These are phyloP conservation scores for Escovopsis sp. DNA, from an alignment of 2,329 filamentous ascomycete genomes.

Conservation along the genomic window DNA sequence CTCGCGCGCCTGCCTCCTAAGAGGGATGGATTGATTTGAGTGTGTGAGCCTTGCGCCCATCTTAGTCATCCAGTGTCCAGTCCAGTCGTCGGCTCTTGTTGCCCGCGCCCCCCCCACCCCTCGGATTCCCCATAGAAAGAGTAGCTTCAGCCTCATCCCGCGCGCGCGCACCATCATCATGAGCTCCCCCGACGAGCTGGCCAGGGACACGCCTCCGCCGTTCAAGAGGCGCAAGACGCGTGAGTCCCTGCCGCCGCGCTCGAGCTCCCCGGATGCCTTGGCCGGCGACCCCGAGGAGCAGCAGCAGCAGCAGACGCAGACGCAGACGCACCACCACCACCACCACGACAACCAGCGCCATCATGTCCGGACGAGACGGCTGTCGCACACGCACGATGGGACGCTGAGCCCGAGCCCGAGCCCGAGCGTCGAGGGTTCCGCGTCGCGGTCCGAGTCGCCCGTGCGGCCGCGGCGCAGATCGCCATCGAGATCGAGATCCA, in stretches of 20 bases:
- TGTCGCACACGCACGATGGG: slow-evolving; percentile 3
- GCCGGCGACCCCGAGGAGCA: slow-evolving; percentile 2
- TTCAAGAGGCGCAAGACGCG: slow-evolving; percentile 20
- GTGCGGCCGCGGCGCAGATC: slow-evolving; percentile 4
- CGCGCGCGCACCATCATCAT: slow-evolving; percentile 9
- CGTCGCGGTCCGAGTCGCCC: too few relatives aligned
- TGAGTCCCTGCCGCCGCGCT: slow-evolving; percentile 15
- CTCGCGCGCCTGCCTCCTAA: too few relatives aligned
- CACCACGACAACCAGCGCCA: slow-evolving; percentile 2
- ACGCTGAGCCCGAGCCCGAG: slow-evolving; percentile 12
- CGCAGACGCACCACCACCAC: too few relatives aligned
- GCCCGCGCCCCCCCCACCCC: too few relatives aligned
- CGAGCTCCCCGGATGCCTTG: slow-evolving; percentile 11
- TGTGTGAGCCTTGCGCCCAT: too few relatives aligned
- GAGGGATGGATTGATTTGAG: too few relatives aligned
- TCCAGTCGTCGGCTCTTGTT: too few relatives aligned
- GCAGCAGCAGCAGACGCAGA: too few relatives aligned
- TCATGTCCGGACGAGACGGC: not conserved
- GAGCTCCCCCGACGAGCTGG: slow-evolving; percentile 15
- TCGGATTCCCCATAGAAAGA: too few relatives aligned
- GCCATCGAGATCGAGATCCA: slow-evolving; percentile 18
- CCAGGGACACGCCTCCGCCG: slow-evolving; percentile 12
- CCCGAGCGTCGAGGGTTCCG: slow-evolving; percentile 9
- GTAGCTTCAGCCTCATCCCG: slow-evolving; percentile 7
- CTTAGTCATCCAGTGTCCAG: too few relatives aligned